Percentiles rank a stretch among this genome's conserved stretches.
Evolutionary conservation across 2,329 filamentous ascomycete genomes (phyloP).

Genomic region (Xenoacremonium recifei): DNA sequence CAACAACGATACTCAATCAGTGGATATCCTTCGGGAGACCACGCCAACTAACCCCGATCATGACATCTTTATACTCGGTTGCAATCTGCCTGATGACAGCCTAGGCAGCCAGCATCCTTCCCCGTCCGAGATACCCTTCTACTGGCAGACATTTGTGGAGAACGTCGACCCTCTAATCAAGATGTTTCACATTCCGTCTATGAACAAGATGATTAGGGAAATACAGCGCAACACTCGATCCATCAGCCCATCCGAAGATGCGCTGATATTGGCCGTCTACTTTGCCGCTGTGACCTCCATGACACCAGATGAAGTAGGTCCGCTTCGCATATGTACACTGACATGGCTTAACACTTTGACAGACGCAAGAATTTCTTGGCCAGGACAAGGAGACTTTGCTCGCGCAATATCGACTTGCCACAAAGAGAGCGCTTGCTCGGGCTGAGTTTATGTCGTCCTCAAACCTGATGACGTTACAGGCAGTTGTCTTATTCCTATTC

Average conservation of each 20-base stretch:
- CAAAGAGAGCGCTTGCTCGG: slow-evolving; percentile 6
- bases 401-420: slow-evolving; percentile 5
- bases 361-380: slow-evolving; percentile 9
- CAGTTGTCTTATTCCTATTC: slow-evolving; percentile 25
- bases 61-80: slow-evolving; percentile 5
- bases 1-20: neutral
- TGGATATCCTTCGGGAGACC: too few relatives aligned
- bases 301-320: slow-evolving; percentile 5
- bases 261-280: slow-evolving; percentile 13
- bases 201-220: slow-evolving; percentile 7
- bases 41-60: neutral
- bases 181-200: slow-evolving; percentile 10
- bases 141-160: slow-evolving; percentile 14
- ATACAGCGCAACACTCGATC: slow-evolving; percentile 10
- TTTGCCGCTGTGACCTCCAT: slow-evolving; percentile 12
- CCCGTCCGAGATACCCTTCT: slow-evolving; percentile 12
- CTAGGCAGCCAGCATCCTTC: slow-evolving; percentile 8
- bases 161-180: slow-evolving; percentile 13
- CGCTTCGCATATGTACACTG: neutral
- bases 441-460: slow-evolving; percentile 13
- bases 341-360: slow-evolving; percentile 10
- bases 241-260: slow-evolving; percentile 6
- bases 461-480: slow-evolving; percentile 23
- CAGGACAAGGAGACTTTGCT: slow-evolving; percentile 8
- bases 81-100: neutral